phyloP scores from a whole-genome alignment of 768 basidiomycete genomes.

The Lactarius deliciosus region DNA sequence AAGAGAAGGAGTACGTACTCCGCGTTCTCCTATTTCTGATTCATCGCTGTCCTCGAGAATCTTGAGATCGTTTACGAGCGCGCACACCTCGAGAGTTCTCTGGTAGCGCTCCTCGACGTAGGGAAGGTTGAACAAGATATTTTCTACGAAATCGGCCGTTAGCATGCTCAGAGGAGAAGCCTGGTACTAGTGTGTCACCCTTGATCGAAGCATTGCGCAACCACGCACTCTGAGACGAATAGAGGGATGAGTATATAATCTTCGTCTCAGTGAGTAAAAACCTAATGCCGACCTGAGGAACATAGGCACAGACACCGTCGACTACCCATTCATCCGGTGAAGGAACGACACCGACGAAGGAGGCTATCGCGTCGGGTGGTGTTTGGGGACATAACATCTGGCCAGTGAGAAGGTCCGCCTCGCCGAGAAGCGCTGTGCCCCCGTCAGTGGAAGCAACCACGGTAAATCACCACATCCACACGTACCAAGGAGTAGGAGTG shows the following conservation, averaged over 20 bases:
- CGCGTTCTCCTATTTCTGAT: conserved; percentile 85
- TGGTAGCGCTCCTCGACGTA: conserved; percentile 71
- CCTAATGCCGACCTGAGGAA: conserved; percentile 58
- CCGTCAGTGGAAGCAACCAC: conserved; percentile 20
- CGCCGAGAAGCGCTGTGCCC: conserved; percentile 70
- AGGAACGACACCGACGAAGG: conserved; percentile 46
- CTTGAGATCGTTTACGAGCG: conserved; percentile 69
- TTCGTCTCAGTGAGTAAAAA: conserved; percentile 30
- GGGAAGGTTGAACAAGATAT: conserved; percentile 81
- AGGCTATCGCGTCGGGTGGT: conserved; percentile 73
- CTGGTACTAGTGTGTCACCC: conserved; percentile 35
- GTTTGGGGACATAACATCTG: conserved; percentile 83
- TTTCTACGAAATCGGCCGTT: conserved; percentile 41
- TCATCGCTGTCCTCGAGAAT: conserved; percentile 88
- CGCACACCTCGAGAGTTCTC: conserved; percentile 74
- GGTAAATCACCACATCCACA: neutral
- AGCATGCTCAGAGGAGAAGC: neutral
- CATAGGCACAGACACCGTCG: conserved; percentile 78
- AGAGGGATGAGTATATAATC: conserved; percentile 12
- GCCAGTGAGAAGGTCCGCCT: conserved; percentile 81
- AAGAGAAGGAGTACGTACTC: conserved; percentile 44
- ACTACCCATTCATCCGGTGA: conserved; percentile 72
- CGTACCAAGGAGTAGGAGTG: conserved; percentile 69
- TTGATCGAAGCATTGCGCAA: conserved; percentile 70
- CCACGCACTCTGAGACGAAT: conserved; percentile 48